A percentile compares a stretch with the other conserved stretches of the same genome.
Conservation (phyloP, 805 yeast species). For the Suhomyces sp. region DNA sequence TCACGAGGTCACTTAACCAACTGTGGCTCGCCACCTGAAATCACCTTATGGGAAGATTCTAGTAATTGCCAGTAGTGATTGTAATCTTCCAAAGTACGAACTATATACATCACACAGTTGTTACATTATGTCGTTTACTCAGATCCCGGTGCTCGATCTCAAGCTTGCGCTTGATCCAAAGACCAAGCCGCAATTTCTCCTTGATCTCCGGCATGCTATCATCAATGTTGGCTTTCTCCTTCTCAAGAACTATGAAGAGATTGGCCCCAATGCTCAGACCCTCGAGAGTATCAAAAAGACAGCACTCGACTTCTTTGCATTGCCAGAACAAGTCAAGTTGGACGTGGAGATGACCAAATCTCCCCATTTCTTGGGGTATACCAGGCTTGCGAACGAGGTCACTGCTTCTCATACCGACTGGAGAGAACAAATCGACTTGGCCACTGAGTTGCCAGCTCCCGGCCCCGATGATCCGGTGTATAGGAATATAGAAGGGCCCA, state of each 20-base stretch:
- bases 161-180: conserved; percentile 37
- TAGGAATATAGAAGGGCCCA: conserved; percentile 55
- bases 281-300: conserved; percentile 37
- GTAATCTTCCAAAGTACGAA: not conserved
- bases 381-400: conserved; percentile 54
- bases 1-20: not conserved
- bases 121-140: conserved; percentile 29
- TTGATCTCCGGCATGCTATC: conserved; percentile 43
- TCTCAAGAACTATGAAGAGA: conserved; percentile 33
- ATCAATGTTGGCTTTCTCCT: conserved; percentile 56
- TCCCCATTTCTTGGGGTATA: conserved; percentile 59
- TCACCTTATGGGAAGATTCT: not conserved
- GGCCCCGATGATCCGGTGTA: conserved; percentile 37
- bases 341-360: conserved; percentile 51
- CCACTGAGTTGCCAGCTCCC: conserved; percentile 49
- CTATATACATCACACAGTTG: not conserved
- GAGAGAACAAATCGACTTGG: conserved; percentile 63
- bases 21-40: not conserved
- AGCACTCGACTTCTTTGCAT: conserved; percentile 42
- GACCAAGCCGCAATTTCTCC: conserved; percentile 43
- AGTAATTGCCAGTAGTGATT: not conserved
- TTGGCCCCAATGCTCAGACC: conserved; percentile 35
- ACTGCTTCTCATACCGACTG: conserved; percentile 53
- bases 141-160: conserved; percentile 48
- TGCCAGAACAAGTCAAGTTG: conserved; percentile 45